A percentile compares a stretch with the other conserved stretches of the same genome.
phyloP scores from a whole-genome alignment of 805 yeast species.

The Metschnikowia henanensis region DNA sequence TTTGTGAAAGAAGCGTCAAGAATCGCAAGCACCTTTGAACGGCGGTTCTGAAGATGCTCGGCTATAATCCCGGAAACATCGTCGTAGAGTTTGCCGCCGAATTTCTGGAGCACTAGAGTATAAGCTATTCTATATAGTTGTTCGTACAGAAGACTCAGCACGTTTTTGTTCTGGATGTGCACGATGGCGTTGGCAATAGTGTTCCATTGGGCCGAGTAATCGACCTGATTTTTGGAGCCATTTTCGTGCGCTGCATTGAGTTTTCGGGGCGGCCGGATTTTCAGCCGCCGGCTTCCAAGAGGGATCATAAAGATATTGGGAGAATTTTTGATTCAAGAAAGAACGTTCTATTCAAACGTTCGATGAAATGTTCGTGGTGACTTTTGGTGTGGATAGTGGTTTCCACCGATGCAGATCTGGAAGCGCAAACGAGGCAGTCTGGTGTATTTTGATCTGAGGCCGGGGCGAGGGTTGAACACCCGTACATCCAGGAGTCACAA shows the following conservation, averaged over 20 bases:
- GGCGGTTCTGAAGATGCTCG: slow-evolving; percentile 39
- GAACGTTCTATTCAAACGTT: no score
- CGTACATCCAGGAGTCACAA: not conserved
- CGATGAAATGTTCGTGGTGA: no score
- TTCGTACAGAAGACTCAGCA: slow-evolving; percentile 76
- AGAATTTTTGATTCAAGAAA: no score
- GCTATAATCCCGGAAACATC: slow-evolving; percentile 52
- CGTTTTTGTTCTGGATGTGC: slow-evolving; percentile 71
- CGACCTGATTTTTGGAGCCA: slow-evolving; percentile 37
- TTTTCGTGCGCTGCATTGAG: slow-evolving; percentile 24
- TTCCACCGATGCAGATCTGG: no score
- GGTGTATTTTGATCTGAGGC: no score
- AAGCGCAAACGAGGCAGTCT: no score
- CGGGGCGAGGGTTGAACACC: no score
- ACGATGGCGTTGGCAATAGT: slow-evolving; percentile 63
- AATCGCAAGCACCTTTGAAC: slow-evolving; percentile 20
- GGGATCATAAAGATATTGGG: slow-evolving; percentile 16
- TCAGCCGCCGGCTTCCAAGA: slow-evolving; percentile 47
- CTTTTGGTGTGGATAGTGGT: no score
- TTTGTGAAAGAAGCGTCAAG: slow-evolving; percentile 14
- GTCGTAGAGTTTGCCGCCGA: slow-evolving; percentile 64
- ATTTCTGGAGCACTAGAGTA: slow-evolving; percentile 67
- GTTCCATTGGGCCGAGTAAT: slow-evolving; percentile 68
- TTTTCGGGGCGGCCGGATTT: slow-evolving; percentile 66
- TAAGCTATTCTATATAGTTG: slow-evolving; percentile 80